Percentiles rank a stretch among this genome's conserved stretches.
phyloP scores from a whole-genome alignment of 2,329 filamentous ascomycete species.

The Exophiala dermatitidis region DNA sequence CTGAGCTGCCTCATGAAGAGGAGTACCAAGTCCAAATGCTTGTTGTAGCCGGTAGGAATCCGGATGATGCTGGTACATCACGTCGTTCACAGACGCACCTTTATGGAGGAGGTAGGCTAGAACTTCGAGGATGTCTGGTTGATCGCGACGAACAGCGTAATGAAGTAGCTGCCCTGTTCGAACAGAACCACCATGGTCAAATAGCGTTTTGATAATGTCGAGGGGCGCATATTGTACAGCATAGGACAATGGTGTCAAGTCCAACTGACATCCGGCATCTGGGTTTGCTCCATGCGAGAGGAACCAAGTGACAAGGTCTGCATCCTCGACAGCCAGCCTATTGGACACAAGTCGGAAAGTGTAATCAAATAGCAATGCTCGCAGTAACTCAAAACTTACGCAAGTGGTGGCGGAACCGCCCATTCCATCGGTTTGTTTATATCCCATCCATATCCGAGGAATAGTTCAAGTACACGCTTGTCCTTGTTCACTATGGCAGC shows the following conservation, averaged over 20 bases:
- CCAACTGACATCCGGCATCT: neutral
- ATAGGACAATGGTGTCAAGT: slow-evolving; percentile 3
- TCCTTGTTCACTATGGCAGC: neutral
- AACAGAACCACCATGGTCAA: slow-evolving; percentile 7
- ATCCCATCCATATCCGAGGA: slow-evolving; percentile 1
- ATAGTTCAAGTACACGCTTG: neutral
- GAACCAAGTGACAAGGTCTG: slow-evolving; percentile 1
- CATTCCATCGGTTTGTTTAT: neutral
- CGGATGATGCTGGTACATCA: slow-evolving; percentile 4
- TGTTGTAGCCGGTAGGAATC: slow-evolving; percentile 1
- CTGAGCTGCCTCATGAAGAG: slow-evolving; percentile 5
- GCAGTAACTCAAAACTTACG: neutral
- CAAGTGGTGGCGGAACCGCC: neutral
- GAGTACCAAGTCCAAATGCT: slow-evolving; percentile 4
- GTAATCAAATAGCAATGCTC: neutral
- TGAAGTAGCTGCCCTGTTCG: slow-evolving; percentile 3
- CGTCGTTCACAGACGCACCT: slow-evolving; percentile 1
- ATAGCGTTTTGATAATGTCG: slow-evolving; percentile 4
- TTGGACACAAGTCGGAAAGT: neutral
- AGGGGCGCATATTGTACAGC: slow-evolving; percentile 3
- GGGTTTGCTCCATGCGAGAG: slow-evolving; percentile 4
- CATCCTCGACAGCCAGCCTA: neutral
- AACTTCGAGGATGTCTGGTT: slow-evolving; percentile 3
- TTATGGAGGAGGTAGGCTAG: slow-evolving; percentile 5
- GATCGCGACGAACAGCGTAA: slow-evolving; percentile 6